These are phyloP conservation scores for Anthracocystis panici-leucophaei DNA, from an alignment of 1,284 basidiomycete species.

Conservation along the genomic window DNA sequence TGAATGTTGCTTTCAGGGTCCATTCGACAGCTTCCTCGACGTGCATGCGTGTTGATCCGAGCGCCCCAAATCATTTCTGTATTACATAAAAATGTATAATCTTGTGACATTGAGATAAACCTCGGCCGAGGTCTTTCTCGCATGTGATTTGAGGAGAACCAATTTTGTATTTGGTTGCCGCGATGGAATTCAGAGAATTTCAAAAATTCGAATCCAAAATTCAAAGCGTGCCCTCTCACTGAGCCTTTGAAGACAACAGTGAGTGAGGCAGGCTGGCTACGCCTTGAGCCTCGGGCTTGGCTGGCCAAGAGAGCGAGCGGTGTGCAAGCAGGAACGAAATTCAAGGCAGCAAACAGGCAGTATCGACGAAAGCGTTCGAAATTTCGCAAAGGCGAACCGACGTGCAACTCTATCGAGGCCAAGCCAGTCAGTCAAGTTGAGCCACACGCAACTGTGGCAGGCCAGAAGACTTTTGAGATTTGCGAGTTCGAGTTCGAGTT, in stretches of 20 bases:
- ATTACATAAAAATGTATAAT: conserved; percentile 33
- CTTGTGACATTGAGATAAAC: too few species aligned
- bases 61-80: neutral
- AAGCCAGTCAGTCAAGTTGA: conserved; percentile 1
- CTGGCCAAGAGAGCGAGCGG: conserved; percentile 20
- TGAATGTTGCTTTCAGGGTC: conserved; percentile 30
- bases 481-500: conserved; percentile 2
- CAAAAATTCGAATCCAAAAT: conserved; percentile 1
- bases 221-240: neutral
- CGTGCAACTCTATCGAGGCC: neutral
- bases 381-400: conserved; percentile 2
- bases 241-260: conserved; percentile 1
- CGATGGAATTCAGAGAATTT: neutral
- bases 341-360: conserved; percentile 26
- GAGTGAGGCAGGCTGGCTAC: neutral
- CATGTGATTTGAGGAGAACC: neutral
- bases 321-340: conserved; percentile 17
- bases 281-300: neutral
- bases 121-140: conserved; percentile 3
- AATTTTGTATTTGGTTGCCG: neutral
- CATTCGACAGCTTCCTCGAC: conserved; percentile 6
- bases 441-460: neutral
- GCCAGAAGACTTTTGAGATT: conserved; percentile 13
- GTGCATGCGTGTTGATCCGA: conserved; percentile 35
- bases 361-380: neutral